Evolutionary conservation across 805 yeast genomes (phyloP), one percentile per base, ranked within the genome.

Genomic region (Naumovozyma castellii): DNA sequence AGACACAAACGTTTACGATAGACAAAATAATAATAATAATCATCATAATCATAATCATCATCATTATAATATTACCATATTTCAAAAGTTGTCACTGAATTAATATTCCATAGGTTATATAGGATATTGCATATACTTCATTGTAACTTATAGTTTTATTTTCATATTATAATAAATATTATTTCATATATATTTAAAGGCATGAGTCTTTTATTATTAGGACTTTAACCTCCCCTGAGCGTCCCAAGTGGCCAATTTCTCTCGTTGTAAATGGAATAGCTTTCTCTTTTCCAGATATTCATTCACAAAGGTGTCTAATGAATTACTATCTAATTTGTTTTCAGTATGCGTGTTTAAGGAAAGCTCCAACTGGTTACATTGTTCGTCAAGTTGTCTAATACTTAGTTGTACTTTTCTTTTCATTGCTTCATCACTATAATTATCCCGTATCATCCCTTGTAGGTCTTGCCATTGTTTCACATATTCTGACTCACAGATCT

Each of bases 221-320:
- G 6, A 22, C 33, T 39, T 41, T 35, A 54, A 34, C 19, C 36
- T 22, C 18, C 53, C 58, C 37, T 56, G 58, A 5, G 39, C 36
- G 18, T 49, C 50, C 65, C 78, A 64, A 19, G 79, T 64, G 30
- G 62, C 63, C 36, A 72, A 49, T 48, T 73, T 67, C 49, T 74
- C 78, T 37, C 63, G 64, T 30, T 69, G 56, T 34, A 68, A 34
- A 52, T 76, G 73, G 49, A 62, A 75, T 20, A 57, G 45, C 16
- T 62, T 62, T 35, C 80, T 59, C 32, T 63, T 65, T 2, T 44
- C 44, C 36, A 63, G 54, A 51, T 72, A 77, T n/a, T 55, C 53
- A 13, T 52, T 47, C 12, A 77, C 57, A 48, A 76, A 72, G 10
- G 40, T 20, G 61, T 58, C 42, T 55, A 65, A 3, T 43, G 64